Percentiles rank a stretch among this genome's conserved stretches.
These are phyloP conservation scores for Neoascochyta sp. DNA, from an alignment of 2,329 filamentous ascomycete genomes.

Conservation along the genomic window DNA sequence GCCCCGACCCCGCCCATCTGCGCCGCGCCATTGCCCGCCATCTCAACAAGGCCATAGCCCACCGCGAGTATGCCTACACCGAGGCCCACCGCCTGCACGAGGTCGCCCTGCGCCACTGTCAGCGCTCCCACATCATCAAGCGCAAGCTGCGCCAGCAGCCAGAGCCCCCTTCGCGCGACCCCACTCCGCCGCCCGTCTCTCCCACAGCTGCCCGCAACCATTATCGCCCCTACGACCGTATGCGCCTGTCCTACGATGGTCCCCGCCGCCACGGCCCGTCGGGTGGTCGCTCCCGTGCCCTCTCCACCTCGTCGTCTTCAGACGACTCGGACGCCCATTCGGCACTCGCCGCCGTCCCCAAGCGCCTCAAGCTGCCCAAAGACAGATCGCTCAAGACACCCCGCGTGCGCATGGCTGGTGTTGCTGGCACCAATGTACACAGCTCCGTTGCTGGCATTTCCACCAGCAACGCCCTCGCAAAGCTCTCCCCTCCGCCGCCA, in stretches of 20 bases:
- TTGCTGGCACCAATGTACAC: conserved; percentile 53
- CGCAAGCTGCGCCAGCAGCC: conserved; percentile 60
- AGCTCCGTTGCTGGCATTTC: conserved; percentile 56
- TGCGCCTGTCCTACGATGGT: conserved; percentile 28
- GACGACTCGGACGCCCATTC: conserved; percentile 18
- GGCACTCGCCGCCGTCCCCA: conserved; percentile 3
- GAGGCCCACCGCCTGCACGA: conserved; percentile 57
- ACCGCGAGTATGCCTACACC: conserved; percentile 54
- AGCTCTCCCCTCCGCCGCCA: conserved; percentile 56
- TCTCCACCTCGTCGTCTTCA: conserved; percentile 15
- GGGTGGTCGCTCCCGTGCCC: conserved; percentile 10
- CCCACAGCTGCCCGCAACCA: conserved; percentile 42
- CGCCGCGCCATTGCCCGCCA: conserved; percentile 56
- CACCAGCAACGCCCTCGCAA: conserved; percentile 58
- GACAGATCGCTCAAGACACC: conserved; percentile 41
- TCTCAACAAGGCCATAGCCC: conserved; percentile 53
- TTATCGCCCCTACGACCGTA: conserved; percentile 20
- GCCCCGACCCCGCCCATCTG: conserved; percentile 51
- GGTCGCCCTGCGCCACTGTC: conserved; percentile 55
- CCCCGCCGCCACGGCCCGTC: conserved; percentile 21
- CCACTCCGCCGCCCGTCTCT: conserved; percentile 50
- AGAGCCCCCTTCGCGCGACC: conserved; percentile 58
- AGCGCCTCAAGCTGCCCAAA: conserved; percentile 22
- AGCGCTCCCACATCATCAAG: conserved; percentile 56
- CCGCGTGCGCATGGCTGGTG: conserved; percentile 41